Evolutionary conservation across 169 alveolate species (phyloP).

Genomic region (Plasmodium reichenowi): DNA sequence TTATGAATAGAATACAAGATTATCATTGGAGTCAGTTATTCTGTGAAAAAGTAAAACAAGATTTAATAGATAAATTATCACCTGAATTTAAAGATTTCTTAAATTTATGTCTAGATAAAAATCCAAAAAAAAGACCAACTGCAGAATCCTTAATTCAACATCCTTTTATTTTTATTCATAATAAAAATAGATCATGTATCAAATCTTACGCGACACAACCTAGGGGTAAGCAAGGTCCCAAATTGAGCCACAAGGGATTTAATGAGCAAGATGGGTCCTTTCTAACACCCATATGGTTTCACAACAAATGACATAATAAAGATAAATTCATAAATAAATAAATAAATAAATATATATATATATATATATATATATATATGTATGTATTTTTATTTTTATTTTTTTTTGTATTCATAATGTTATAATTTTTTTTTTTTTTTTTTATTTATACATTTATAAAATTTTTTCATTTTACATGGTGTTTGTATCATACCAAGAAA

Average conservation of each 20-base stretch:
- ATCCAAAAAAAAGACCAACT: conserved; percentile 81
- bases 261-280: conserved; percentile 75
- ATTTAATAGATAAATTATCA: conserved; percentile 75
- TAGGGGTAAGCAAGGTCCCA: conserved; percentile 73
- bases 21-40: conserved; percentile 80
- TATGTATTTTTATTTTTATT: no score
- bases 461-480: no score
- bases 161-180: conserved; percentile 82
- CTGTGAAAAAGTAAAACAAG: conserved; percentile 69
- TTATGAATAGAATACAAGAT: conserved; percentile 82
- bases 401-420: no score
- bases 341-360: neutral
- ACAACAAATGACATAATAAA: conserved; percentile 27
- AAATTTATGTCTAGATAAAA: conserved; percentile 84
- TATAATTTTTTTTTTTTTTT: no score
- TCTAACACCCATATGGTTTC: conserved; percentile 73
- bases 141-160: conserved; percentile 80
- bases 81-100: conserved; percentile 79
- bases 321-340: neutral
- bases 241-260: conserved; percentile 63
- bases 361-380: no score
- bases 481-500: no score
- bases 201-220: conserved; percentile 80
- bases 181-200: conserved; percentile 77
- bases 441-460: no score